Evolutionary conservation across 2,329 filamentous ascomycete genomes (phyloP).

Genomic region (Pyricularia pennisetigena): DNA sequence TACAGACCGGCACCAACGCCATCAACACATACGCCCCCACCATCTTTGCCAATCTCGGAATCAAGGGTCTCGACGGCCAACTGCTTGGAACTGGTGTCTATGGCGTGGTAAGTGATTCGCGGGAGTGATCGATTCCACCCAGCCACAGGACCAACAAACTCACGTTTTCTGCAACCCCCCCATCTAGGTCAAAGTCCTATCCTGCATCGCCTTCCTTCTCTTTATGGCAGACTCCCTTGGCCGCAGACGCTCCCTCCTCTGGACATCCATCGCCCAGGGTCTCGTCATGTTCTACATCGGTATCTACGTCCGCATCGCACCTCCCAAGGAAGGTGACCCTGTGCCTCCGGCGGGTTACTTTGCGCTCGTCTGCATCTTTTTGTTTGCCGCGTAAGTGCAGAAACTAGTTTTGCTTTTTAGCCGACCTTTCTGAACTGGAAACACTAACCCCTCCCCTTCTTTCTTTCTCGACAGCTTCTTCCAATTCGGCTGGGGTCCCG

Average conservation of each 20-base stretch:
- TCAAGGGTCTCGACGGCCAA: conserved; percentile 43
- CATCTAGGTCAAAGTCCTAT: conserved; percentile 40
- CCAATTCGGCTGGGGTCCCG: conserved; percentile 54
- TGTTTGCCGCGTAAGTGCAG: conserved; percentile 36
- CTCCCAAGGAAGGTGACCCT: conserved; percentile 32
- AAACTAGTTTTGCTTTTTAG: background rate
- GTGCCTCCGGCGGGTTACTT: conserved; percentile 45
- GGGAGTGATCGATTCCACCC: background rate
- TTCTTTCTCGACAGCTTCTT: conserved; percentile 23
- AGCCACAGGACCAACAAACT: background rate
- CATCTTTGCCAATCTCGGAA: conserved; percentile 54
- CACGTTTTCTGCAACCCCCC: background rate
- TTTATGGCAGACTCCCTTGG: conserved; percentile 53
- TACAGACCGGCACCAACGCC: conserved; percentile 41
- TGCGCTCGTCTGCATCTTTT: conserved; percentile 55
- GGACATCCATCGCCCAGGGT: conserved; percentile 52
- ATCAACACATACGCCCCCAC: conserved; percentile 56
- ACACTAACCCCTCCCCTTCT: background rate
- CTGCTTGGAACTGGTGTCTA: conserved; percentile 52
- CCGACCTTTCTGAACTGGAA: background rate
- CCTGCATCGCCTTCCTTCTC: conserved; percentile 47
- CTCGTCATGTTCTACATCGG: conserved; percentile 57
- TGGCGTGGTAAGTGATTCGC: conserved; percentile 4
- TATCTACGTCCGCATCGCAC: conserved; percentile 49
- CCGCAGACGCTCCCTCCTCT: conserved; percentile 43